Evolutionary conservation across 2,329 filamentous ascomycete species (phyloP), one percentile per base, ranked within the genome.

Genomic region (Pseudopithomyces maydicus): DNA sequence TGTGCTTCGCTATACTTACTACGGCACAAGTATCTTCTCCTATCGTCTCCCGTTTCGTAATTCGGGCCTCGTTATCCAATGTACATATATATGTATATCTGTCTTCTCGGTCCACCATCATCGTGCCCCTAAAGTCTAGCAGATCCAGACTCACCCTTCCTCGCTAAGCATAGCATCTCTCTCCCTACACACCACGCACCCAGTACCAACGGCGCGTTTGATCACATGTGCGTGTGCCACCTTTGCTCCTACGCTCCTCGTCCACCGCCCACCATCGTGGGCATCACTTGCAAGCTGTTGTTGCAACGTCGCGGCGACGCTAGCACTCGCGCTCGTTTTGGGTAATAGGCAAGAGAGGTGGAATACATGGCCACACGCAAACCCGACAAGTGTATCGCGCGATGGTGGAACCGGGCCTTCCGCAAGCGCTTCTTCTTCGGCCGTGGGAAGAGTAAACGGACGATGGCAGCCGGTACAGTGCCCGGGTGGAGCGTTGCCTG

Each of bases 351-450:
- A 92, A 3, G 84, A 82, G 1, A 93, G 81, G 67, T 96, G 91
- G 72, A 90, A 95, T 23, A 92, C 87, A 70, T 95, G 91, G 0
- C 90, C 89, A 69, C 91, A 96, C 1, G 88, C 87, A 71, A 94
- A 95, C 3, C 90, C 91, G 6, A 94, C 84, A 2, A 96, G 79
- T 0, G 89, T 90, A 71, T 93, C 89, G 47, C 70, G 69, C 2
- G 65, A 70, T 10, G 66, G 57, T 14, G 72, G 70, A 0, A 73
- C 52, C 2, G 71, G 68, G 1, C 61, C 56, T 8, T 69, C 65
- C 11, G 60, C 58, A 20, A 68, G 45, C 7, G 66, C 69, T 22
- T 69, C 69, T 58, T 73, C 72, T 43, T 72, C 68, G 6, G 62
- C 52, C 3, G 71, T 72, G 23, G 72, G 69, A 1, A 73, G 56